phyloP scores from a whole-genome alignment of 352 stramenopile species.

The Phytophthora ohioensis region DNA sequence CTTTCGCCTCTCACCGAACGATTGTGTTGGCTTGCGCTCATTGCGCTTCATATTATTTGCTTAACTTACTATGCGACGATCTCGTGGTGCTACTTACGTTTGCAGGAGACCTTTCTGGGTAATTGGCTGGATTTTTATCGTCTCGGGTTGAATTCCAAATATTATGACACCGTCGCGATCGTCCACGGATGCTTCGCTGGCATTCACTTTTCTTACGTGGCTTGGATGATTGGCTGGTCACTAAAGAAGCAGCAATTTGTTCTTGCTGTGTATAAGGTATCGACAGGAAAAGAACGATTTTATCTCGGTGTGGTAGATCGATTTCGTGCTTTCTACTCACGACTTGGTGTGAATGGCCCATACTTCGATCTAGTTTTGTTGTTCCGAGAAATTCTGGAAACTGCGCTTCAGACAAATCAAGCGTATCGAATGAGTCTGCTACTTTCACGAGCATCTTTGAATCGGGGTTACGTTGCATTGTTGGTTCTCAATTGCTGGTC shows the following conservation, averaged over 20 bases:
- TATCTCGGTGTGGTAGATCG: not conserved
- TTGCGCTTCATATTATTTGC: conserved; percentile 7
- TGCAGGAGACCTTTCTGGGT: conserved; percentile 10
- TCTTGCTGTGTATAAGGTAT: conserved; percentile 6
- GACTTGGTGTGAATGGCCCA: conserved; percentile 10
- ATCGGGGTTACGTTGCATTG: conserved; percentile 29
- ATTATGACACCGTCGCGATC: conserved; percentile 2
- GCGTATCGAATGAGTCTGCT: conserved; percentile 38
- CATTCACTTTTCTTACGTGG: conserved; percentile 13
- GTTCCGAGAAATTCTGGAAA: conserved; percentile 31
- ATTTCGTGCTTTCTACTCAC: not conserved
- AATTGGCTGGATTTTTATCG: conserved; percentile 15
- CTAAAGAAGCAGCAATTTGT: conserved; percentile 4
- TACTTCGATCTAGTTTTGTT: conserved; percentile 38
- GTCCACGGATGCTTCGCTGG: conserved; percentile 4
- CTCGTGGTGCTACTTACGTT: conserved; percentile 5
- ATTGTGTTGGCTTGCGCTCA: conserved; percentile 8
- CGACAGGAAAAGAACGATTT: not conserved
- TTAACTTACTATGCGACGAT: conserved; percentile 6
- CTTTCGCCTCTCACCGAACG: not conserved
- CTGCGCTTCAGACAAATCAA: conserved; percentile 36
- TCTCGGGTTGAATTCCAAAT: not conserved
- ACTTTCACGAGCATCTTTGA: conserved; percentile 29
- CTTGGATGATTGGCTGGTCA: conserved; percentile 19
- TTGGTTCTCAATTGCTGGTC: conserved; percentile 45